A percentile compares a stretch with the other conserved stretches of the same genome.
Evolutionary conservation across 1,284 basidiomycete genomes (phyloP).

Genomic region (Neonothopanus nambi): DNA sequence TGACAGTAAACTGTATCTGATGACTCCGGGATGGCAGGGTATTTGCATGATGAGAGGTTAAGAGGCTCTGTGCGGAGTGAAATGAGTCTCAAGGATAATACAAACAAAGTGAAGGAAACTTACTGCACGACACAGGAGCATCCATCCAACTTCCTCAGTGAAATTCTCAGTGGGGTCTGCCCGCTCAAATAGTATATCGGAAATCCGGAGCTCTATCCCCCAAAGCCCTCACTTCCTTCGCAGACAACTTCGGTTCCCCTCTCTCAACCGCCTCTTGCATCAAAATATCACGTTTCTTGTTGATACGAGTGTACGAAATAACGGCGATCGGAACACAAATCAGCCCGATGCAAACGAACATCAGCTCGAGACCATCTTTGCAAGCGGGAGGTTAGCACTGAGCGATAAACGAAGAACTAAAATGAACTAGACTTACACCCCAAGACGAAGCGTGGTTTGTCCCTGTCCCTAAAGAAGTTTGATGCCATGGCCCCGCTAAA

Average conservation of each 20-base stretch:
- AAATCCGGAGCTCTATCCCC: conserved; percentile 69
- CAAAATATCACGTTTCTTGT: conserved; percentile 43
- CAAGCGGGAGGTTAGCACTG: too few species aligned
- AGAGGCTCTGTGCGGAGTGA: too few species aligned
- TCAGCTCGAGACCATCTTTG: conserved; percentile 63
- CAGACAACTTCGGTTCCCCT: conserved; percentile 35
- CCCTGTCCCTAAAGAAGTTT: conserved; percentile 60
- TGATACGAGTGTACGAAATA: conserved; percentile 54
- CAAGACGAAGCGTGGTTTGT: conserved; percentile 59
- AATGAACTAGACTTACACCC: conserved; percentile 53
- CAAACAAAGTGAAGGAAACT: too few species aligned
- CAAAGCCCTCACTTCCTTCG: conserved; percentile 46
- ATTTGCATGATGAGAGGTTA: too few species aligned
- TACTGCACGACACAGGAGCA: too few species aligned
- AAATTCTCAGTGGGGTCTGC: too few species aligned
- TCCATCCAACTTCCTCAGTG: too few species aligned
- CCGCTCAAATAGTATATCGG: conserved; percentile 56
- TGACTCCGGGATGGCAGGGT: too few species aligned
- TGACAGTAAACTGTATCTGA: too few species aligned
- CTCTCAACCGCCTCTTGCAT: conserved; percentile 31
- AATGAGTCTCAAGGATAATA: too few species aligned
- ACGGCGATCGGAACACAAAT: conserved; percentile 51
- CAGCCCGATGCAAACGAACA: conserved; percentile 67
- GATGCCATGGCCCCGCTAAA: conserved; percentile 56
- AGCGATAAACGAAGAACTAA: too few species aligned